Evolutionary conservation across 441 rosid species (phyloP), one percentile per base, ranked within the genome.

Genomic region (Brassica hybrid): DNA sequence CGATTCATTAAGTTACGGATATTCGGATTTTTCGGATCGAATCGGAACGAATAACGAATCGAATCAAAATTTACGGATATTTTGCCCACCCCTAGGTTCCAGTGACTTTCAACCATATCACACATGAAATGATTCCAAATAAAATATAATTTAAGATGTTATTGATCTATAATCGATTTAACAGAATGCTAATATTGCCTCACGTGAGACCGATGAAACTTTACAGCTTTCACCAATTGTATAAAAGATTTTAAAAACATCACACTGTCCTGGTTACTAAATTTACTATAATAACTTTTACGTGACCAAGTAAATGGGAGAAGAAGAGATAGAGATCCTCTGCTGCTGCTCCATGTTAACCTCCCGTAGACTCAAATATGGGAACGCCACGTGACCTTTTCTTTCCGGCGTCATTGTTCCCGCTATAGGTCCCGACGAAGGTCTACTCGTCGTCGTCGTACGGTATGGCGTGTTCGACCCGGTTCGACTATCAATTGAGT

Each of bases 231-330:
- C 77, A 72, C 69, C 62, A 9, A 23, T 57, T 71, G 69, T 45
- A 65, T 7, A 17, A 63, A 62, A 63, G 4, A 2, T 14, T 19
- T 16, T 56, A 25, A 8, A 43, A 54, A 50, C 61, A 54, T 64
- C 75, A 54, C 71, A 14, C 43, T 38, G 16, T 27, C 2, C 4
- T 27, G 5, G 5, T 58, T 36, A 21, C 1, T 63, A 30, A 63
- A 48, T 17, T 63, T 73, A 13, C 34, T 52, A 3, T n/a, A 16
- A 5, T 10, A 16, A 17, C 59, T 58, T 41, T 80, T 74, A 91
- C 68, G 94, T 91, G 64, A 93, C 97, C 76, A 93, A 79, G 81
- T 93, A 93, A 56, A 91, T 88, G 10, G 98, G 97, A 65, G 74
- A 41, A 17, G 96, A 77, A 41, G 95, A 84, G 21, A 86, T 83